Conservation (phyloP, 2,329 filamentous ascomycete species). For the Chrysoporthe deuterocubensis region DNA sequence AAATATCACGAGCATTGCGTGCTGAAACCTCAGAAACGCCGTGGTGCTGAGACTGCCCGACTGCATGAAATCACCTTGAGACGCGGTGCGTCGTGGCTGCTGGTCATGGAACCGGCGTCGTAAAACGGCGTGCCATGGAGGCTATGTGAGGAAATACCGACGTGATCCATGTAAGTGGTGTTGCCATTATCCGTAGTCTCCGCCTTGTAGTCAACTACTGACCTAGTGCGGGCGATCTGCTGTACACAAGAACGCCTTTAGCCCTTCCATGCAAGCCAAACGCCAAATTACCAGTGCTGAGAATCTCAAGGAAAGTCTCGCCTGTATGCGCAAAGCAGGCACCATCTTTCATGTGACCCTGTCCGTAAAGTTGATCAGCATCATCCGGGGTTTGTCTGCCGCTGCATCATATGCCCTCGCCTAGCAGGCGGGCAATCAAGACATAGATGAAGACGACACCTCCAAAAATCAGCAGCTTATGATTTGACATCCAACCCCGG, state of each 20-base stretch:
- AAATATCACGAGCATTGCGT: background rate
- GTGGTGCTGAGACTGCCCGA: no score
- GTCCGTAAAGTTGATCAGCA: background rate
- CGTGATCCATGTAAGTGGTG: background rate
- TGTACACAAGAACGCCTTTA: constrained; percentile 3
- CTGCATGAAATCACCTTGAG: no score
- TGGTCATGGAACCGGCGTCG: no score
- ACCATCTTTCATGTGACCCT: background rate
- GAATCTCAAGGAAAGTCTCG: constrained; percentile 1
- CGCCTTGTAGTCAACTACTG: background rate
- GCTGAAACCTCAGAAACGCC: no score
- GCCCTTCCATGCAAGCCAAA: constrained; percentile 22
- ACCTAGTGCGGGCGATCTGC: background rate
- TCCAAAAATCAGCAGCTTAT: constrained; percentile 76
- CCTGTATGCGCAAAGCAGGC: background rate
- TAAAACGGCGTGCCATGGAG: no score
- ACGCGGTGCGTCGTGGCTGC: no score
- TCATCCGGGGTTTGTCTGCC: background rate
- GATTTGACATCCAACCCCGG: constrained; percentile 78
- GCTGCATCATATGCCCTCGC: constrained; percentile 42
- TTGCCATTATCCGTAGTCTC: background rate
- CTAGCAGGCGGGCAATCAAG: constrained; percentile 75
- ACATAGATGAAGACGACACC: constrained; percentile 81
- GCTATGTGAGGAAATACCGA: no score
- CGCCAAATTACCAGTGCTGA: constrained; percentile 17